Conservation (phyloP, 108 stramenopile species). For the Fragilaria radians region DNA sequence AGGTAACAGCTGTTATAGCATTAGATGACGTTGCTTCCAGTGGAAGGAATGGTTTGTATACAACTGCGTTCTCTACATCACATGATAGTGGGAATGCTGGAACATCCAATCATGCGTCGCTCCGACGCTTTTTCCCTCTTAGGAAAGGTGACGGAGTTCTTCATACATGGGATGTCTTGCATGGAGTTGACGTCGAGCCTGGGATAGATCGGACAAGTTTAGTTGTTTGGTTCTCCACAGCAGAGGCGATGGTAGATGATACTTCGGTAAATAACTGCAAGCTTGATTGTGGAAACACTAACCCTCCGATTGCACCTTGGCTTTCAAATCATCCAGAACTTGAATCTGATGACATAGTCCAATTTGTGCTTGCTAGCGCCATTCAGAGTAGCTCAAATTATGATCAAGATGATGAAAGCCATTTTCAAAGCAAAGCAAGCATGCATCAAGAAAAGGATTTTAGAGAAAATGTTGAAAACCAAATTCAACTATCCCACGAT, state of each 20-base stretch:
- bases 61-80: slow-evolving; percentile 8
- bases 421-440: background rate
- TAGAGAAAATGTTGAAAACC: slow-evolving; percentile 1
- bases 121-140: slow-evolving; percentile 54
- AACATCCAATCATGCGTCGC: slow-evolving; percentile 45
- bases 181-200: slow-evolving; percentile 67
- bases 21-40: slow-evolving; percentile 56
- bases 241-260: slow-evolving; percentile 2
- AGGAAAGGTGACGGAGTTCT: slow-evolving; percentile 52
- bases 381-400: slow-evolving; percentile 14
- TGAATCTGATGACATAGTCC: slow-evolving; percentile 35
- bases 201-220: slow-evolving; percentile 52
- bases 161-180: slow-evolving; percentile 66
- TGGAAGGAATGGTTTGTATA: slow-evolving; percentile 57
- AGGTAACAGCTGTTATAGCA: slow-evolving; percentile 56
- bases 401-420: background rate
- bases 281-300: background rate
- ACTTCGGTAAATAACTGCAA: slow-evolving; percentile 2
- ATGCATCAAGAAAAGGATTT: background rate
- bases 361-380: slow-evolving; percentile 66
- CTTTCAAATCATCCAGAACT: slow-evolving; percentile 15
- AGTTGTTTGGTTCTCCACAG: slow-evolving; percentile 59
- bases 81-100: background rate
- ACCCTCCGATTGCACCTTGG: slow-evolving; percentile 52
- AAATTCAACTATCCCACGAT: slow-evolving; percentile 9